These are phyloP conservation scores for Xylariaceae sp. DNA, from an alignment of 2,329 filamentous ascomycete species.

Conservation along the genomic window DNA sequence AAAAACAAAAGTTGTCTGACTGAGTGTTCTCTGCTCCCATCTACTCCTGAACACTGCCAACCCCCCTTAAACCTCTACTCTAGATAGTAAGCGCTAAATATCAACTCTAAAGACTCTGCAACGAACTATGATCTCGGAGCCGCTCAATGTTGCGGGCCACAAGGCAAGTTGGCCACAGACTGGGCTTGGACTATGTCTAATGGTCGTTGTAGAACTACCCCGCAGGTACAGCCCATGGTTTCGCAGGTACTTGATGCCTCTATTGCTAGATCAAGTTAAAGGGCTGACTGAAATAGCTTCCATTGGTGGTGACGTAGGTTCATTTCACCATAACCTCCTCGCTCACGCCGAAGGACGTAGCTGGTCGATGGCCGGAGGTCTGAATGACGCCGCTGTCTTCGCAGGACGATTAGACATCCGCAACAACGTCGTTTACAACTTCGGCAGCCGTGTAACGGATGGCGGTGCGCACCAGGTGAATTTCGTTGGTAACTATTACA, in stretches of 20 bases:
- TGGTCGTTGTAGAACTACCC: conserved; percentile 40
- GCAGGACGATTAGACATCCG: conserved; percentile 42
- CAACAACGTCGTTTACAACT: conserved; percentile 47
- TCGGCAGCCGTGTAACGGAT: conserved; percentile 42
- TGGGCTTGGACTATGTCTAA: not conserved
- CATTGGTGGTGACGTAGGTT: conserved; percentile 43
- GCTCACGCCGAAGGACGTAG: conserved; percentile 42
- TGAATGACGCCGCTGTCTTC: conserved; percentile 40
- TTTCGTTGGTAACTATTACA: conserved; percentile 45
- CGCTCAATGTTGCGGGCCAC: conserved; percentile 45
- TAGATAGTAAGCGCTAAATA: too few relatives aligned
- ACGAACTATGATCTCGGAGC: conserved; percentile 45
- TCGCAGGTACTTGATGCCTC: too few relatives aligned
- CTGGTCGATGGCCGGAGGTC: conserved; percentile 45
- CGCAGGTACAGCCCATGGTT: conserved; percentile 39
- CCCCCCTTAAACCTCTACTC: too few relatives aligned
- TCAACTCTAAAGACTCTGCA: too few relatives aligned
- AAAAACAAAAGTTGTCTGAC: too few relatives aligned
- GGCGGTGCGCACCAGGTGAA: conserved; percentile 42
- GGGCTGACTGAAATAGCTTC: too few relatives aligned
- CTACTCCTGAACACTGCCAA: too few relatives aligned
- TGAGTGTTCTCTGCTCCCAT: too few relatives aligned
- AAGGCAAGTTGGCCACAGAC: conserved; percentile 3
- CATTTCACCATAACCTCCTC: conserved; percentile 45
- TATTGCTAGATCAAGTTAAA: too few relatives aligned